Conservation (phyloP, 805 yeast genomes). For the Candida sakaeoensis region DNA sequence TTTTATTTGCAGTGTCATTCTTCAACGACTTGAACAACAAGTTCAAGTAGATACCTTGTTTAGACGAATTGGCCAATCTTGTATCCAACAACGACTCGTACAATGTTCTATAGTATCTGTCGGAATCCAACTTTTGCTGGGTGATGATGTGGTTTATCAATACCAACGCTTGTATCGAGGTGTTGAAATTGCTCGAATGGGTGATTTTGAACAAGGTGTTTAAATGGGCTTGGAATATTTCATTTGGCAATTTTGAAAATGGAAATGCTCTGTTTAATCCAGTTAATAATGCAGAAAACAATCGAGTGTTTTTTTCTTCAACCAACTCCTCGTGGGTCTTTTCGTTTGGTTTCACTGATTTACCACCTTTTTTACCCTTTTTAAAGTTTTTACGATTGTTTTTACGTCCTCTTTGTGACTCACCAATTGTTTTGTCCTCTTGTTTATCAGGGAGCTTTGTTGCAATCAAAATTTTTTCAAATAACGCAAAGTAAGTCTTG, state of each 20-base stretch:
- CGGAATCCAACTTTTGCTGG: slow-evolving; percentile 52
- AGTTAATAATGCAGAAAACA: slow-evolving; percentile 86
- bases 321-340: slow-evolving; percentile 60
- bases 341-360: slow-evolving; percentile 57
- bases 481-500: slow-evolving; percentile 79
- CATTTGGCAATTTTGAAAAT: slow-evolving; percentile 70
- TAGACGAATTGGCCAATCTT: slow-evolving; percentile 79
- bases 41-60: slow-evolving; percentile 88
- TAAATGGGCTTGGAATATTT: slow-evolving; percentile 69
- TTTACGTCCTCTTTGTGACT: slow-evolving; percentile 53
- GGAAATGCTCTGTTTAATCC: slow-evolving; percentile 97
- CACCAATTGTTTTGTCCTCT: slow-evolving; percentile 41
- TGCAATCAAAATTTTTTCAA: slow-evolving; percentile 76
- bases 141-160: slow-evolving; percentile 77
- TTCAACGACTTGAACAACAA: slow-evolving; percentile 80
- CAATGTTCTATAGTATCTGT: slow-evolving; percentile 79
- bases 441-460: slow-evolving; percentile 50
- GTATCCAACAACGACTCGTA: slow-evolving; percentile 88
- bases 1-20: slow-evolving; percentile 50
- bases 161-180: slow-evolving; percentile 87
- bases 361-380: slow-evolving; percentile 86
- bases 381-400: slow-evolving; percentile 64
- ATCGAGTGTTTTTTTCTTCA: slow-evolving; percentile 78
- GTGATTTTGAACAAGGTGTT: slow-evolving; percentile 85
- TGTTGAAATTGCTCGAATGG: slow-evolving; percentile 90